Evolutionary conservation across 208 protist species (phyloP), one percentile per base, ranked within the genome.

Genomic region (Dictyostelium gargantuum): DNA sequence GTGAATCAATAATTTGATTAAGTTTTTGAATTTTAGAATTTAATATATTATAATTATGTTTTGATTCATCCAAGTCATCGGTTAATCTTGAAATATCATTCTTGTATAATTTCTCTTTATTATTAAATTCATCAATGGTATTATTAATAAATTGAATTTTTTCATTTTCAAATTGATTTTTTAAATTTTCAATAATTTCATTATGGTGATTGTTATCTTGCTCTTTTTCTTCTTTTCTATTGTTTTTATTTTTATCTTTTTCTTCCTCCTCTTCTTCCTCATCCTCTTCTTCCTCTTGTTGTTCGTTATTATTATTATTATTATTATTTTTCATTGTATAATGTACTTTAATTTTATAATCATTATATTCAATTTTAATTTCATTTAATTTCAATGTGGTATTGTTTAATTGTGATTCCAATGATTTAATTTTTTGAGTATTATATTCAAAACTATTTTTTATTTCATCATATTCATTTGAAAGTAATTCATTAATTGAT

Each of bases 261-360:
- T 17, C 11, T 23, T 70, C 3, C 21, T 70, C 2, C 19, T 70
- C 1, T 38, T 74, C 8, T 26, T 66, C n/a, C n/a, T n/a, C 29
- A 23, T 63, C 2, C 19, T 50, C 9, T 29, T 35, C 4, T 13
- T 77, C 48, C 26, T 76, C 40, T 3, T 13, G 2, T 32, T 44
- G 4, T 26, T 42, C 35, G 10, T 50, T n/a, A 46, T 75, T n/a
- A 46, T 19, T 73, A 2, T 80, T 29, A 5, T 44, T 40, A 13
- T 46, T 29, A 32, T 66, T n/a, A 13, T 89, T 74, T 23, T 66
- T 79, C 3, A 89, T 50, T 19, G 82, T 42, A 48, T 89, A 42
- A 68, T 76, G 19, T 42, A 35, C 82, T 29, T 89, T 89, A 15
- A 89, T 50, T 48, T 79, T 75, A 50, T 89, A 89, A 52, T 89